Percentiles rank a stretch among this genome's conserved stretches.
phyloP scores from a whole-genome alignment of 768 basidiomycete species.

The Panus rudis region DNA sequence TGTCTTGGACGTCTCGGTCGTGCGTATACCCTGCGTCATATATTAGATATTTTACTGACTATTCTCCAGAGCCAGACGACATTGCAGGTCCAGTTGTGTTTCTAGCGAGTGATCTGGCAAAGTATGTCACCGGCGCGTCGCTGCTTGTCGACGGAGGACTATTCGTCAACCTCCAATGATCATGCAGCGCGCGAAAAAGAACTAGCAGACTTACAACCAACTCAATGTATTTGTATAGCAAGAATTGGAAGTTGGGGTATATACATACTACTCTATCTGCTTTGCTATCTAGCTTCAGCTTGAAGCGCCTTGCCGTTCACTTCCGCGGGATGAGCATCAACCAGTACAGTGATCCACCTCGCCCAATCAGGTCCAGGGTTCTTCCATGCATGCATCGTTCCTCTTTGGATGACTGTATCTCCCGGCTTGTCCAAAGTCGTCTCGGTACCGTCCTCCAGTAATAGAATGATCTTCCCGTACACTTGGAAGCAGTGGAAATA shows the following conservation, averaged over 20 bases:
- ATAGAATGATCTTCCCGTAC: slow-evolving; percentile 46
- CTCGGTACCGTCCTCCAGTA: slow-evolving; percentile 51
- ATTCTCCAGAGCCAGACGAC: slow-evolving; percentile 48
- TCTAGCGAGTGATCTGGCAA: slow-evolving; percentile 63
- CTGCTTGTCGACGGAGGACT: slow-evolving; percentile 67
- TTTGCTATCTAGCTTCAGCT: slow-evolving; percentile 9
- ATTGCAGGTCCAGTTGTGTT: slow-evolving; percentile 72
- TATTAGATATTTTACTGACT: not conserved
- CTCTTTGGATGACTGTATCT: slow-evolving; percentile 50
- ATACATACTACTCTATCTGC: not conserved
- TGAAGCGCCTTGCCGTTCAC: slow-evolving; percentile 36
- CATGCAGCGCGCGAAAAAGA: not conserved
- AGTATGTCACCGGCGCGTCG: slow-evolving; percentile 61
- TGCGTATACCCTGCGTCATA: slow-evolving; percentile 20
- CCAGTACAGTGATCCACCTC: slow-evolving; percentile 44
- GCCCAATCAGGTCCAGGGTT: slow-evolving; percentile 47
- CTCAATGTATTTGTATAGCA: not conserved
- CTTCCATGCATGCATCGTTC: slow-evolving; percentile 55
- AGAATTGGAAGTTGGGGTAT: not conserved
- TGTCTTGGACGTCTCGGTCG: slow-evolving; percentile 61
- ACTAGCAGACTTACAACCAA: not conserved
- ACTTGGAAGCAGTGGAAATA: slow-evolving; percentile 27
- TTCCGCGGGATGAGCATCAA: slow-evolving; percentile 48
- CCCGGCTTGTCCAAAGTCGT: slow-evolving; percentile 46
- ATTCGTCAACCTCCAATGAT: slow-evolving; percentile 65